Percentiles rank a stretch among this genome's conserved stretches.
phyloP scores from a whole-genome alignment of 2,329 filamentous ascomycete genomes.

The Septoria linicola region DNA sequence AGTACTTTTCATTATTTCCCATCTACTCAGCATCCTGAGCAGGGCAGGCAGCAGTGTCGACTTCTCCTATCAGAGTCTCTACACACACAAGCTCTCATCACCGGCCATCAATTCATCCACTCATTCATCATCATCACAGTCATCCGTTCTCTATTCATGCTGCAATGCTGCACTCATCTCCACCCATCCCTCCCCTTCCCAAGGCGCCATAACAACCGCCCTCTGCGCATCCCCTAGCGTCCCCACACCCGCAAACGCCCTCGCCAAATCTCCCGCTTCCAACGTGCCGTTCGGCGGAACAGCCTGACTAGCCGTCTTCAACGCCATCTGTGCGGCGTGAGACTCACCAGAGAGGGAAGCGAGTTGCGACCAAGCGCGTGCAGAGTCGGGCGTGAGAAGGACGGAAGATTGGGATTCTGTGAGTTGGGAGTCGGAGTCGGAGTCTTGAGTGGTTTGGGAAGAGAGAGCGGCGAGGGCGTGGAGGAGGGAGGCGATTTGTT shows the following conservation, averaged over 20 bases:
- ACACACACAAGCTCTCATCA: too few species aligned
- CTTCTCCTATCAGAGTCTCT: too few species aligned
- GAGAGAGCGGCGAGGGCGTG: constrained; percentile 66
- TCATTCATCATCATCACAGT: too few species aligned
- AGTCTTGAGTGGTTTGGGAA: constrained; percentile 49
- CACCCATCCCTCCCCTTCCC: constrained; percentile 47
- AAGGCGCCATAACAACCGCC: constrained; percentile 78
- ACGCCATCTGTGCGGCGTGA: constrained; percentile 70
- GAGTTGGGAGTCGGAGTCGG: too few species aligned
- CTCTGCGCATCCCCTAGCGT: constrained; percentile 71
- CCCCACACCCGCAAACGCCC: constrained; percentile 72
- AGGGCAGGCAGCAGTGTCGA: too few species aligned
- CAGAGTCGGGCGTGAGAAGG: constrained; percentile 75
- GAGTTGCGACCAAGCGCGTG: constrained; percentile 78
- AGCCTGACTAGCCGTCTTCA: constrained; percentile 71
- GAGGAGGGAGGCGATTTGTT: constrained; percentile 73
- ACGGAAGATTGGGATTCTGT: constrained; percentile 72
- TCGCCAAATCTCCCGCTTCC: constrained; percentile 66
- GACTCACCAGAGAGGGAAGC: constrained; percentile 58
- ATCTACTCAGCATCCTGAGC: too few species aligned
- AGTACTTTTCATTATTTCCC: too few species aligned
- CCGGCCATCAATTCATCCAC: too few species aligned
- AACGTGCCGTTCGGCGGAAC: constrained; percentile 71
- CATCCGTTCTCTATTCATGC: too few species aligned
- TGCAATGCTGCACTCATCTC: too few species aligned